Evolutionary conservation across 805 yeast species (phyloP).

Genomic region (Kodamaea hsintzibuensis): DNA sequence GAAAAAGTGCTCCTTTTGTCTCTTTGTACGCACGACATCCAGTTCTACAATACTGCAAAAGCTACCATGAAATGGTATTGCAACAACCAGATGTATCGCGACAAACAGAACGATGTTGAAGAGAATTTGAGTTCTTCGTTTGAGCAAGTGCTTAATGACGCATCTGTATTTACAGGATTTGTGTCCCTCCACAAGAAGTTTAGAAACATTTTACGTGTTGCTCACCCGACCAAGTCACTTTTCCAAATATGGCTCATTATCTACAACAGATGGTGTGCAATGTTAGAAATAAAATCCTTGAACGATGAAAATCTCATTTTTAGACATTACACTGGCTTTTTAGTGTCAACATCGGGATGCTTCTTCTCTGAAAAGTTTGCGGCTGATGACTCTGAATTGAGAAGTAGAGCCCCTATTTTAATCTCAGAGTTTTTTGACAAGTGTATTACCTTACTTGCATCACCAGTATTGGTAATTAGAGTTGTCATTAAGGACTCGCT

Average conservation of each 20-base stretch:
- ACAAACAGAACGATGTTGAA: not conserved
- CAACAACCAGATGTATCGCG: conserved; percentile 6
- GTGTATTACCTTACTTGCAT: conserved; percentile 50
- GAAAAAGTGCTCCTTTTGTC: conserved; percentile 41
- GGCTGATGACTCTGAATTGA: conserved; percentile 21
- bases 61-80: conserved; percentile 30
- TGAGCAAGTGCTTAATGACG: conserved; percentile 48
- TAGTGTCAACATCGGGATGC: conserved; percentile 71
- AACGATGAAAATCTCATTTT: conserved; percentile 49
- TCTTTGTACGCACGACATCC: conserved; percentile 45
- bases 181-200: conserved; percentile 73
- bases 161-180: conserved; percentile 61
- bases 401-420: conserved; percentile 32
- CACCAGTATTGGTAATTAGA: conserved; percentile 54
- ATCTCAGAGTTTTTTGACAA: conserved; percentile 51
- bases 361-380: conserved; percentile 41
- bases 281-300: conserved; percentile 25
- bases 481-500: conserved; percentile 74
- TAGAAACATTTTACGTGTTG: conserved; percentile 38
- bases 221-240: conserved; percentile 39
- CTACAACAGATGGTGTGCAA: conserved; percentile 49
- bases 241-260: conserved; percentile 45
- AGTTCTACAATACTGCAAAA: conserved; percentile 42
- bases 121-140: conserved; percentile 20
- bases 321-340: conserved; percentile 69